Conservation (phyloP, 192 early-diverging fungal species). For the Chytriomyces sp. region DNA sequence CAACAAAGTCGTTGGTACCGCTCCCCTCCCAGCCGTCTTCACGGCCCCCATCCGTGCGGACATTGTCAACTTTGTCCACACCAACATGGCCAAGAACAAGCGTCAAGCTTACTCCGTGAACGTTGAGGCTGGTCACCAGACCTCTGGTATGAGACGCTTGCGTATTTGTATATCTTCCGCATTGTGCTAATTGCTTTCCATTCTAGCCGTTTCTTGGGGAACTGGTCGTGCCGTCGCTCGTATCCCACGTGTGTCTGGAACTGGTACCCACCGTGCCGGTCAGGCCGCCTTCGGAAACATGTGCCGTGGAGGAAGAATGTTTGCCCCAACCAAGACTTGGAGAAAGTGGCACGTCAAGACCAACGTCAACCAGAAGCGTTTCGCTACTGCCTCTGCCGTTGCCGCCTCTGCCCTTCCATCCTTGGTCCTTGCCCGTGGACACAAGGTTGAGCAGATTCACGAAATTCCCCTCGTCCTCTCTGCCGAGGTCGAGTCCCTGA, state of each 20-base stretch:
- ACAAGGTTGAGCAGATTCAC: constrained; percentile 86
- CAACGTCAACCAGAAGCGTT: constrained; percentile 98
- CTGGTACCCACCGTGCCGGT: constrained; percentile 95
- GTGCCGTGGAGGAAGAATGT: constrained; percentile 99
- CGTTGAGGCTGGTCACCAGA: constrained; percentile 97
- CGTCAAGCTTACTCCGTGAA: constrained; percentile 95
- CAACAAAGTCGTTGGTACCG: constrained; percentile 68
- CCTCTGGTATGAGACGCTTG: constrained; percentile 78
- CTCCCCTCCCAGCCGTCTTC: constrained; percentile 87
- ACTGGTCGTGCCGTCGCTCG: constrained; percentile 96
- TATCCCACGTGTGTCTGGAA: constrained; percentile 97
- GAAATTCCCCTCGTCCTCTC: constrained; percentile 91
- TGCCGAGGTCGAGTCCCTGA: constrained; percentile 78
- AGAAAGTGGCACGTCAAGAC: constrained; percentile 99
- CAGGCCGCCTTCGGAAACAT: constrained; percentile 99
- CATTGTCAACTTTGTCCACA: constrained; percentile 94
- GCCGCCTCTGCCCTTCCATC: constrained; percentile 91
- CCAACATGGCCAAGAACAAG: constrained; percentile 98
- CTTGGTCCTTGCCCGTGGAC: constrained; percentile 95
- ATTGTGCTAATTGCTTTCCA: not conserved
- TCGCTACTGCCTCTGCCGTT: constrained; percentile 93
- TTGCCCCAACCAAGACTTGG: constrained; percentile 98
- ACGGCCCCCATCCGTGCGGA: constrained; percentile 96
- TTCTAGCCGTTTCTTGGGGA: constrained; percentile 37
- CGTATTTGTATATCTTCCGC: constrained; percentile 65